These are phyloP conservation scores for Suillus subluteus DNA, from an alignment of 768 basidiomycete genomes.

Conservation along the genomic window DNA sequence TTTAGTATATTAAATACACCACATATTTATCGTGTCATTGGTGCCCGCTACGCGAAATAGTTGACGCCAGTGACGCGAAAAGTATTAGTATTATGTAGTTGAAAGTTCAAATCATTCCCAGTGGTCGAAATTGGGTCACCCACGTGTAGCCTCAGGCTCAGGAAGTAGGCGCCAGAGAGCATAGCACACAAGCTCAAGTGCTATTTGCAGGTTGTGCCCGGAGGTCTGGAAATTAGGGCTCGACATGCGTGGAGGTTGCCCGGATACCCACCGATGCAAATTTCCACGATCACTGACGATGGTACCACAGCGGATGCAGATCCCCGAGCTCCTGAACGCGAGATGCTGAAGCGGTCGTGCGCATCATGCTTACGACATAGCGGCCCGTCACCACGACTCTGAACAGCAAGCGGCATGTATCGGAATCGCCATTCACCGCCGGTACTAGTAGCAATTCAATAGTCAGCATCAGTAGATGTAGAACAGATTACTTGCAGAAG, in stretches of 20 bases:
- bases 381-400: background rate
- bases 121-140: background rate
- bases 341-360: background rate
- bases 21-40: background rate
- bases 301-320: background rate
- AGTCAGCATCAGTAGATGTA: background rate
- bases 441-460: background rate
- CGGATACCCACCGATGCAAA: background rate
- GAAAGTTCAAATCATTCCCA: background rate
- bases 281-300: background rate
- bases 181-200: background rate
- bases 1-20: background rate
- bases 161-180: background rate
- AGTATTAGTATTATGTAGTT: background rate
- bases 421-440: background rate
- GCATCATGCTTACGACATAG: background rate
- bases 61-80: background rate
- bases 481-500: background rate
- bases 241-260: background rate
- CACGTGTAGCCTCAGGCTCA: background rate
- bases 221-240: background rate
- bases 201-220: background rate
- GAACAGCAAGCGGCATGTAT: background rate
- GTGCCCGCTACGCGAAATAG: background rate
- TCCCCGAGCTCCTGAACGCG: background rate